These are phyloP conservation scores for Termitomyces sp. DNA, from an alignment of 768 basidiomycete species.

Conservation along the genomic window DNA sequence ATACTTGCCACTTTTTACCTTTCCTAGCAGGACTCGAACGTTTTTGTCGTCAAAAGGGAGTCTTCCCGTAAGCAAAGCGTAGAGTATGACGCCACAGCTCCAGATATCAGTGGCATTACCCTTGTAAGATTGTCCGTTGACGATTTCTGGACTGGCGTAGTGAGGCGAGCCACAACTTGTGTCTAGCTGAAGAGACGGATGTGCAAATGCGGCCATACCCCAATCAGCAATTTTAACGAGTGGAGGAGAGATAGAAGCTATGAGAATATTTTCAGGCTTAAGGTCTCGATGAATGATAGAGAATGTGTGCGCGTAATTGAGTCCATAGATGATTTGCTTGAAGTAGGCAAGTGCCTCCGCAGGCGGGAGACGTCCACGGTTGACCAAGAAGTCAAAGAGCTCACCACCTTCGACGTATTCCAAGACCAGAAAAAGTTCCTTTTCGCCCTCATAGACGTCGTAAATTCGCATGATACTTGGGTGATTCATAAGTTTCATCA, in stretches of 20 bases:
- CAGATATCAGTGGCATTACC: slow-evolving; percentile 93
- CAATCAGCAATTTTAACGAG: slow-evolving; percentile 97
- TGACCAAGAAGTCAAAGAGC: slow-evolving; percentile 94
- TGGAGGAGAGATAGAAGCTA: slow-evolving; percentile 74
- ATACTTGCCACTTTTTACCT: slow-evolving; percentile 85
- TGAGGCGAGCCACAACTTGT: slow-evolving; percentile 97
- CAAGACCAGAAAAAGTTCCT: slow-evolving; percentile 86
- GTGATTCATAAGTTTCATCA: slow-evolving; percentile 99
- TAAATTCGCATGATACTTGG: slow-evolving; percentile 94
- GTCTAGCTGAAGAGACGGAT: slow-evolving; percentile 78
- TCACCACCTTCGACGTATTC: slow-evolving; percentile 97
- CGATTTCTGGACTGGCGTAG: slow-evolving; percentile 96
- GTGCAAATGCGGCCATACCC: slow-evolving; percentile 97
- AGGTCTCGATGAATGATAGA: slow-evolving; percentile 98
- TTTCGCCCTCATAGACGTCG: slow-evolving; percentile 92
- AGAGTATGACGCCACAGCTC: slow-evolving; percentile 95
- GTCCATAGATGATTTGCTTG: slow-evolving; percentile 91
- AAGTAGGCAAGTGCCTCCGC: slow-evolving; percentile 88
- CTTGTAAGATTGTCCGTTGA: slow-evolving; percentile 83
- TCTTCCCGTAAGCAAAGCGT: slow-evolving; percentile 81
- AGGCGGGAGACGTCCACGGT: slow-evolving; percentile 73
- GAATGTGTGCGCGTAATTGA: slow-evolving; percentile 96
- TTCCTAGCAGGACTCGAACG: slow-evolving; percentile 65
- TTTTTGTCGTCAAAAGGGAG: slow-evolving; percentile 96
- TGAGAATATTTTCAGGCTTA: slow-evolving; percentile 95